Evolutionary conservation across 768 basidiomycete genomes (phyloP).

Genomic region (Harrya chromipes): DNA sequence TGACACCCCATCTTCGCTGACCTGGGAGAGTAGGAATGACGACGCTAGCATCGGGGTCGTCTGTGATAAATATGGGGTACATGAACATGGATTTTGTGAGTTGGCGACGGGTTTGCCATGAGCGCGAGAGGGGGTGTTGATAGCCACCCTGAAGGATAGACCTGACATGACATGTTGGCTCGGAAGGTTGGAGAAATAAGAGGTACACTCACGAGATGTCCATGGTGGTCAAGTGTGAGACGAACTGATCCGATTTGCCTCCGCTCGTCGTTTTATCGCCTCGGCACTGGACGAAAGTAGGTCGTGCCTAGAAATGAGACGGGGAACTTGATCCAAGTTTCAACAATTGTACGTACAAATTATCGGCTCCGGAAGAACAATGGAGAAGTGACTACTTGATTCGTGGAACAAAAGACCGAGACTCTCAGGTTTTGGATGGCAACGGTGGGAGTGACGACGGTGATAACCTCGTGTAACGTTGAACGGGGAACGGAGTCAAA

Average conservation of each 20-base stretch:
- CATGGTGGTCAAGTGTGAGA: constrained; percentile 22
- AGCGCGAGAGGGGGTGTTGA: constrained; percentile 83
- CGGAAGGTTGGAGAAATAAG: neutral
- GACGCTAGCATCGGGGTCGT: constrained; percentile 83
- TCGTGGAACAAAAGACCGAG: constrained; percentile 11
- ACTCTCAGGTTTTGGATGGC: too few relatives aligned
- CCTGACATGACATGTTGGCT: constrained; percentile 30
- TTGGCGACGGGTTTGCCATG: constrained; percentile 79
- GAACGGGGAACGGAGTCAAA: constrained; percentile 29
- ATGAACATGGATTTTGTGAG: constrained; percentile 94
- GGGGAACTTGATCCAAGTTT: too few relatives aligned
- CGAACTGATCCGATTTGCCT: too few relatives aligned
- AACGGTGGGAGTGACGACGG: constrained; percentile 1
- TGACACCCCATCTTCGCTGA: constrained; percentile 94
- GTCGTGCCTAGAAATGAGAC: too few relatives aligned
- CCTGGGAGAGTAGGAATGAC: constrained; percentile 77
- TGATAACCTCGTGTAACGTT: constrained; percentile 35
- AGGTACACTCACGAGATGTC: constrained; percentile 42
- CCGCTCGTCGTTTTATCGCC: too few relatives aligned
- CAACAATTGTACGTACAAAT: constrained; percentile 20
- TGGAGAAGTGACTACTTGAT: constrained; percentile 11
- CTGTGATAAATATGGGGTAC: constrained; percentile 98
- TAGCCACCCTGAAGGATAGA: constrained; percentile 92
- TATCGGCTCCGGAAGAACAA: constrained; percentile 12
- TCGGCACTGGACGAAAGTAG: too few relatives aligned